Conservation (phyloP, 257 asterid species). For the Solanum gandarillasii region DNA sequence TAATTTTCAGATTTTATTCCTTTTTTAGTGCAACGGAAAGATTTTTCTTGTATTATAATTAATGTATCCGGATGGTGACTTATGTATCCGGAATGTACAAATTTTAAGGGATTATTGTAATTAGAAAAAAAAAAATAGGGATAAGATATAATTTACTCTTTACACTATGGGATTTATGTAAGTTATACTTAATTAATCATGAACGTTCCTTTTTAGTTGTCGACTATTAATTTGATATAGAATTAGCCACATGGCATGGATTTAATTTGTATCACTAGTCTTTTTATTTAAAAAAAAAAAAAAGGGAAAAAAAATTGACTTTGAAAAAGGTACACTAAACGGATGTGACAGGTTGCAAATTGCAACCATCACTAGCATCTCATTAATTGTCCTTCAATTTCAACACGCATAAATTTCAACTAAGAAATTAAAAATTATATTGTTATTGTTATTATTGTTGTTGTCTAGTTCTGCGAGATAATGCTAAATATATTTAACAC, state of each 20-base stretch:
- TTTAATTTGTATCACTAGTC: neutral
- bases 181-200: no score
- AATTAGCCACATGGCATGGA: neutral
- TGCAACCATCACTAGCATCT: neutral
- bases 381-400: neutral
- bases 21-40: no score
- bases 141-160: no score
- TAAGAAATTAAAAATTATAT: neutral
- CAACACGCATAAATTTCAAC: neutral
- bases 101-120: no score
- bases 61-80: no score
- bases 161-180: no score
- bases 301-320: neutral
- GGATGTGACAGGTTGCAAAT: neutral
- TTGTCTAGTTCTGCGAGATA: neutral
- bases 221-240: neutral
- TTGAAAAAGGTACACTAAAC: neutral
- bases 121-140: no score
- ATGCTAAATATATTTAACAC: neutral
- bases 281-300: neutral
- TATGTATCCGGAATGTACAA: no score
- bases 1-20: no score
- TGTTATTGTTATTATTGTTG: neutral
- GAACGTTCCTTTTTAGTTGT: neutral
- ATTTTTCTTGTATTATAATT: no score